Evolutionary conservation across 1,284 basidiomycete genomes (phyloP).

Genomic region (Cystobasidium sp.): DNA sequence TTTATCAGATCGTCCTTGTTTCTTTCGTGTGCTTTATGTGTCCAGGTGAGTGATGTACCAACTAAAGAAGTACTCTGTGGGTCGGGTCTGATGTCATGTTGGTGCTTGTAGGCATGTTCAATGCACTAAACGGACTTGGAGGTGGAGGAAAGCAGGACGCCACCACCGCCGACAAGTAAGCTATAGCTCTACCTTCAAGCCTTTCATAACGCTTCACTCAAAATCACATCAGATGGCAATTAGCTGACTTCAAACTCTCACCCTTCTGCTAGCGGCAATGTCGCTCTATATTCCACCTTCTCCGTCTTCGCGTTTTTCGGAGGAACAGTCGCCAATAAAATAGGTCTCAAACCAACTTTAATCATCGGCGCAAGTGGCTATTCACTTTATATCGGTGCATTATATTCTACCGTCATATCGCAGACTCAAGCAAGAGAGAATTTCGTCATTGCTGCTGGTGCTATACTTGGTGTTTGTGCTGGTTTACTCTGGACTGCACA

Average conservation of each 20-base stretch:
- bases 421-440: slow-evolving; percentile 52
- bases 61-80: not conserved
- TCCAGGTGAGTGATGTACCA: slow-evolving; percentile 43
- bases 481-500: slow-evolving; percentile 85
- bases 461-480: slow-evolving; percentile 79
- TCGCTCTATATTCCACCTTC: slow-evolving; percentile 45
- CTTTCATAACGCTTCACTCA: not conserved
- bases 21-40: slow-evolving; percentile 72
- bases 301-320: slow-evolving; percentile 53
- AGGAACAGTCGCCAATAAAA: slow-evolving; percentile 71
- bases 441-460: slow-evolving; percentile 76
- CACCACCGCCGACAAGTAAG: slow-evolving; percentile 64
- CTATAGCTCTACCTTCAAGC: not conserved
- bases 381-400: slow-evolving; percentile 72
- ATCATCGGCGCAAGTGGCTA: slow-evolving; percentile 63
- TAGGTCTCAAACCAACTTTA: slow-evolving; percentile 74
- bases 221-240: not conserved
- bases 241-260: too few species aligned
- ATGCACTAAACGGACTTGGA: slow-evolving; percentile 64
- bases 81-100: not conserved
- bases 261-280: slow-evolving; percentile 24
- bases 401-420: slow-evolving; percentile 60
- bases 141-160: slow-evolving; percentile 70
- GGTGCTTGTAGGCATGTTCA: slow-evolving; percentile 49
- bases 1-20: slow-evolving; percentile 64